A percentile compares a stretch with the other conserved stretches of the same genome.
phyloP scores from a whole-genome alignment of 345 rosid genomes.

The Turnera subulata region DNA sequence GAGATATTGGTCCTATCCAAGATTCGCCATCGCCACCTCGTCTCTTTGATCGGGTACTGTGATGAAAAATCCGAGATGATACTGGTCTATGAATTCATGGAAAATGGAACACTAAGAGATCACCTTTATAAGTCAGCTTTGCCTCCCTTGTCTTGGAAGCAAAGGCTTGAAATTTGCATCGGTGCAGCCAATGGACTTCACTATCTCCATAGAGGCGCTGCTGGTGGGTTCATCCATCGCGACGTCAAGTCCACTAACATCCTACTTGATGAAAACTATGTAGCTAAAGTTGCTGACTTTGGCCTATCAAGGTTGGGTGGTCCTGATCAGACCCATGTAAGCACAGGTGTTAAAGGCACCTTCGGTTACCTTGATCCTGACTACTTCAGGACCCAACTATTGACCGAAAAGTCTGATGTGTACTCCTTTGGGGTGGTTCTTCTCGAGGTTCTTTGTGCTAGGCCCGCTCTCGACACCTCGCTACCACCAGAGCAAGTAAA shows the following conservation, averaged over 20 bases:
- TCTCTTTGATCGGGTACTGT: slow-evolving; percentile 67
- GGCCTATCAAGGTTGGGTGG: slow-evolving; percentile 48
- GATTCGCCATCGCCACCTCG: slow-evolving; percentile 61
- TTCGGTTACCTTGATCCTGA: slow-evolving; percentile 60
- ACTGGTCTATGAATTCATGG: slow-evolving; percentile 57
- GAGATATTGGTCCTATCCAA: slow-evolving; percentile 56
- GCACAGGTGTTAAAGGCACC: slow-evolving; percentile 45
- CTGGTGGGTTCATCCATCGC: slow-evolving; percentile 49
- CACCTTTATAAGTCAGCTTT: slow-evolving; percentile 37
- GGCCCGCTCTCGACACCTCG: slow-evolving; percentile 32
- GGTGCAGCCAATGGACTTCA: slow-evolving; percentile 52
- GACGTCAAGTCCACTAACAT: slow-evolving; percentile 63
- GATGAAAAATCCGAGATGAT: slow-evolving; percentile 55
- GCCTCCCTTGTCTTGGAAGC: slow-evolving; percentile 45
- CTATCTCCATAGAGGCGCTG: slow-evolving; percentile 45
- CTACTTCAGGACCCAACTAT: slow-evolving; percentile 39
- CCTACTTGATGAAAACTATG: slow-evolving; percentile 37
- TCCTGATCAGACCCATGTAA: slow-evolving; percentile 32
- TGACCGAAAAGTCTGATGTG: slow-evolving; percentile 58
- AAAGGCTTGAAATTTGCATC: slow-evolving; percentile 56
- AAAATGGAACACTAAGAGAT: slow-evolving; percentile 46
- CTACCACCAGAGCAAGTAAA: slow-evolving; percentile 42
- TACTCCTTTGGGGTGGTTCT: slow-evolving; percentile 58
- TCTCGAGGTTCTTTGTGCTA: slow-evolving; percentile 51
- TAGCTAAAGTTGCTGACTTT: slow-evolving; percentile 59